Evolutionary conservation across 148 eudicot genomes (phyloP).

Genomic region (Silene conica): DNA sequence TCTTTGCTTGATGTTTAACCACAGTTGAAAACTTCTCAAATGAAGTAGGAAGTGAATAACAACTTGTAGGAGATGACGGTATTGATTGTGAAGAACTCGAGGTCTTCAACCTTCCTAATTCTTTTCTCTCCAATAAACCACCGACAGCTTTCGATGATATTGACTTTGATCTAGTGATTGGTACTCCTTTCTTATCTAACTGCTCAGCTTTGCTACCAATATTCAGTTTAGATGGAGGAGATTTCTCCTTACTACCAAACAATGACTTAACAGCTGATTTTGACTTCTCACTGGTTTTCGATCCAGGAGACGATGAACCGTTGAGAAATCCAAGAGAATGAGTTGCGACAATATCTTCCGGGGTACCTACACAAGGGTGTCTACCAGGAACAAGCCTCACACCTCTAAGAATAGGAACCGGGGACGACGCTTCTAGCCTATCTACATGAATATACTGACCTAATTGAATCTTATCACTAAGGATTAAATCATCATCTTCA

Average conservation of each 20-base stretch:
- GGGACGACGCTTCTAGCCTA: conserved; percentile 69
- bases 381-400: conserved; percentile 81
- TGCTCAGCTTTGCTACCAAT: conserved; percentile 40
- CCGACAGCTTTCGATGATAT: conserved; percentile 39
- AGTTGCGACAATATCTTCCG: conserved; percentile 89
- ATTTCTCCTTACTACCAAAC: conserved; percentile 42
- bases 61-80: conserved; percentile 83
- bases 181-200: conserved; percentile 34
- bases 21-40: conserved; percentile 79
- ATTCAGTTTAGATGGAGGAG: conserved; percentile 34
- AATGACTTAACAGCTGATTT: conserved; percentile 41
- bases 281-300: conserved; percentile 36
- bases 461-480: conserved; percentile 77
- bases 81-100: conserved; percentile 63
- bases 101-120: conserved; percentile 41
- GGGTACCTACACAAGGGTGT: conserved; percentile 85
- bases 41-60: conserved; percentile 74
- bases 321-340: conserved; percentile 64
- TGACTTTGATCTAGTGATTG: conserved; percentile 54
- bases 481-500: conserved; percentile 79
- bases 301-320: conserved; percentile 19
- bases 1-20: conserved; percentile 62
- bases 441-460: conserved; percentile 91
- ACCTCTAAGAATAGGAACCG: conserved; percentile 76
- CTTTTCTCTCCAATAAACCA: conserved; percentile 48